Evolutionary conservation across 306 rosid genomes (phyloP), one percentile per base, ranked within the genome.

Genomic region (Acmispon strigosus): DNA sequence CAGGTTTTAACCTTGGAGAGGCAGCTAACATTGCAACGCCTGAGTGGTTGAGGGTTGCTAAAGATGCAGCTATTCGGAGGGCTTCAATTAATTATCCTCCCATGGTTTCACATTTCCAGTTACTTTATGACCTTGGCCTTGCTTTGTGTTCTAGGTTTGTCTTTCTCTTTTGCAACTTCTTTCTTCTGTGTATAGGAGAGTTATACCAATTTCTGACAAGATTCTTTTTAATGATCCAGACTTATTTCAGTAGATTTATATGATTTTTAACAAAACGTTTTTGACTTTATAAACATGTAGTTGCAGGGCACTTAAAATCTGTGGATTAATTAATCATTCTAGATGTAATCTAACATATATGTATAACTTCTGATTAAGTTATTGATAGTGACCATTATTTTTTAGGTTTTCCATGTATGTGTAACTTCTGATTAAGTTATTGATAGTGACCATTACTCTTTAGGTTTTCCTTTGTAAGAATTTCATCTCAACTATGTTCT

Each of bases 21-120:
- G 92, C 96, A 62, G 87, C 96, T 10, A 89, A 89, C 69, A 85
- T 89, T 78, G 96, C 96, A 13, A 89, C 96, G 51, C 96, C 96
- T 75, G 92, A 89, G 68, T 89, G 96, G 96, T 81, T 89, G 83
- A 80, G 76, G 50, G 79, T 89, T 70, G 96, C 96, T 32, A 89
- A 89, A 59, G 90, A 89, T 71, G 96, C 96, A 72, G 92, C 92
- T 39, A 78, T 89, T 68, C 86, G 92, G 54, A 87, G 96, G 74
- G 96, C 92, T 75, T 89, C 96, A 41, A 83, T 87, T 53, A 89
- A 89, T 72, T 89, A 87, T 73, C 92, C 90, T 64, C 96, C 96
- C 24, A 89, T 89, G 96, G 90, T 87, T 64, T 89, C 90, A 68
- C 96, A 89, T 76, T 89, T 83, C 81, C 96, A 89, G 78, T 76